A percentile compares a stretch with the other conserved stretches of the same genome.
Evolutionary conservation across 257 asterid genomes (phyloP).

Genomic region (Lantana camara): DNA sequence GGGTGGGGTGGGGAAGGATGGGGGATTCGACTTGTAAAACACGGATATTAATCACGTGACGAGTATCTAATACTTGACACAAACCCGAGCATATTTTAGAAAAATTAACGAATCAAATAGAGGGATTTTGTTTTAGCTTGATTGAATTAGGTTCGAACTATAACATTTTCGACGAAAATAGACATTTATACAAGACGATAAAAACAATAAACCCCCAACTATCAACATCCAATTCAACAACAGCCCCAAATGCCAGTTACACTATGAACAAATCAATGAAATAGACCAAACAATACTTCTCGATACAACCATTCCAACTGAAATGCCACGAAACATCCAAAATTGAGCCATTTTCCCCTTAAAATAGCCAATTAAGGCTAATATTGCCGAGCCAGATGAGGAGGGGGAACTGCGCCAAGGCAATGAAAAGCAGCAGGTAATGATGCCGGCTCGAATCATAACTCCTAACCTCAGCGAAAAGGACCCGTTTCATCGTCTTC

Average conservation of each 20-base stretch:
- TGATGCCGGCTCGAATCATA: conserved; percentile 54
- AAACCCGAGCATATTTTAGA: too few species aligned
- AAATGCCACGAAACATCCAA: conserved; percentile 1
- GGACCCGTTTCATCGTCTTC: conserved; percentile 58
- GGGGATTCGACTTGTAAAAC: too few species aligned
- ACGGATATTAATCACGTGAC: too few species aligned
- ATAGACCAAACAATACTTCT: neutral
- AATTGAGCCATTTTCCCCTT: neutral
- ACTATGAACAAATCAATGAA: conserved; percentile 20
- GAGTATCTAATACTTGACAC: too few species aligned
- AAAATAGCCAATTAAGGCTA: conserved; percentile 52
- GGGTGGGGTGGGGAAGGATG: too few species aligned
- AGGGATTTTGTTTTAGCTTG: too few species aligned
- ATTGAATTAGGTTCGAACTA: too few species aligned
- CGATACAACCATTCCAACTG: neutral
- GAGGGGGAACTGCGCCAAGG: conserved; percentile 54
- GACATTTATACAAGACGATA: too few species aligned
- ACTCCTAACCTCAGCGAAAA: conserved; percentile 50
- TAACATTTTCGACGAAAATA: too few species aligned
- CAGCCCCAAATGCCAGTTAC: neutral
- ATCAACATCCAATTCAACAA: too few species aligned
- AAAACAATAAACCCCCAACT: too few species aligned
- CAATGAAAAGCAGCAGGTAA: conserved; percentile 51
- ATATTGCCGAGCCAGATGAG: conserved; percentile 53
- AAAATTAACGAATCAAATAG: too few species aligned